Conservation (phyloP, 306 rosid genomes). For the Ormosia emarginata region DNA sequence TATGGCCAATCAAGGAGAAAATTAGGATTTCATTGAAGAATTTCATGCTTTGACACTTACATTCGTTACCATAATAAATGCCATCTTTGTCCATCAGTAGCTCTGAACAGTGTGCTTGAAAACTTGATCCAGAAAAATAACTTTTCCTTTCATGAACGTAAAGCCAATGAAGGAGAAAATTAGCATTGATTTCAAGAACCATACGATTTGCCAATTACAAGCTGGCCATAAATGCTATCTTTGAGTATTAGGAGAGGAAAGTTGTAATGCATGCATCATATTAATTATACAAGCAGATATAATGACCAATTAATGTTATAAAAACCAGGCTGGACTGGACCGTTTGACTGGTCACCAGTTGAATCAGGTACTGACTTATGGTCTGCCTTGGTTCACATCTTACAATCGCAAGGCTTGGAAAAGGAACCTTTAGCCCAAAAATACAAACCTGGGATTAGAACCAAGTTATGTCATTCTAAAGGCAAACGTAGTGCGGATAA, state of each 20-base stretch:
- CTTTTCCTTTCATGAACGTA: background rate
- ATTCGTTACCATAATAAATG: no score
- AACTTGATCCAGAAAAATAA: background rate
- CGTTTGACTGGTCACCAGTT: background rate
- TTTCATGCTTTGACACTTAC: background rate
- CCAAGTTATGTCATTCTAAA: background rate
- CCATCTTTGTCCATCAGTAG: no score
- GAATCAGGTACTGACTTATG: background rate
- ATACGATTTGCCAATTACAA: no score
- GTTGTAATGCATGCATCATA: no score
- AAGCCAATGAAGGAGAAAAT: no score
- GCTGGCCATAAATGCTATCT: no score
- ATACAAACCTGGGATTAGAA: background rate
- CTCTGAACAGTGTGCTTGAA: background rate
- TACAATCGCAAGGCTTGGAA: background rate
- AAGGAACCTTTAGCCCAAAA: background rate
- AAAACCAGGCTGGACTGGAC: background rate
- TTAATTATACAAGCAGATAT: no score
- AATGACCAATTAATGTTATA: no score
- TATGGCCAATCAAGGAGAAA: background rate
- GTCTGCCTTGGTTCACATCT: background rate
- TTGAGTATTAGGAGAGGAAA: no score
- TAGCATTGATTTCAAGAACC: no score
- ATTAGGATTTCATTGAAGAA: no score
- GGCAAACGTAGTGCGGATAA: no score